phyloP scores from a whole-genome alignment of 2,329 filamentous ascomycete species.

The Botrytis elliptica region DNA sequence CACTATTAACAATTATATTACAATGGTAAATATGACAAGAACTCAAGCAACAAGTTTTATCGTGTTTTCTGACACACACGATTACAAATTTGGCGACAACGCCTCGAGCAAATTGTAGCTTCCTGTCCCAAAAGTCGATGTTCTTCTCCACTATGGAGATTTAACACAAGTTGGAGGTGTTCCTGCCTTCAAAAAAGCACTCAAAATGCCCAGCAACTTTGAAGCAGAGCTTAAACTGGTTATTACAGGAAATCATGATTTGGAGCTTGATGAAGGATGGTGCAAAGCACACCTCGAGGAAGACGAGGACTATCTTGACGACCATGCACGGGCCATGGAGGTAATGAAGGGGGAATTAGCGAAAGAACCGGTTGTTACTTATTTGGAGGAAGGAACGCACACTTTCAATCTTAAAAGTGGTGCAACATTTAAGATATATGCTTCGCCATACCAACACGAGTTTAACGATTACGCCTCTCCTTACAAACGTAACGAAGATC shows the following conservation, averaged over 20 bases:
- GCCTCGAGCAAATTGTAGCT: slow-evolving; percentile 36
- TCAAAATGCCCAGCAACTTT: slow-evolving; percentile 37
- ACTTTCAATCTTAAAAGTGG: slow-evolving; percentile 37
- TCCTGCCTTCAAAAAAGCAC: slow-evolving; percentile 31
- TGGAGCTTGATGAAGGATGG: slow-evolving; percentile 55
- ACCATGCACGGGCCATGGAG: slow-evolving; percentile 28
- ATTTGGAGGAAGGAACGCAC: slow-evolving; percentile 39
- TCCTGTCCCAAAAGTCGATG: slow-evolving; percentile 29
- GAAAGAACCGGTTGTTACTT: slow-evolving; percentile 34
- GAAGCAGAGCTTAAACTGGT: slow-evolving; percentile 58
- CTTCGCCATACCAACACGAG: slow-evolving; percentile 38
- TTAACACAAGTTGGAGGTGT: slow-evolving; percentile 37
- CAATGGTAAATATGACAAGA: neutral
- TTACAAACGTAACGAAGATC: slow-evolving; percentile 33
- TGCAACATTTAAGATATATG: slow-evolving; percentile 37
- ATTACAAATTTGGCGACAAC: slow-evolving; percentile 29
- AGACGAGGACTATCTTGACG: slow-evolving; percentile 21
- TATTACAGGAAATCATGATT: slow-evolving; percentile 62
- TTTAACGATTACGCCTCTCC: slow-evolving; percentile 37
- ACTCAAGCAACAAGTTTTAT: slow-evolving; percentile 31
- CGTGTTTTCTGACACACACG: slow-evolving; percentile 36
- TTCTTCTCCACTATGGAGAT: slow-evolving; percentile 43
- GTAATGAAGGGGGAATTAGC: slow-evolving; percentile 33
- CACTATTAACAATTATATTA: neutral
- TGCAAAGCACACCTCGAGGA: slow-evolving; percentile 26